Evolutionary conservation across 169 alveolate genomes (phyloP).

Genomic region (Theileria luwenshuni): DNA sequence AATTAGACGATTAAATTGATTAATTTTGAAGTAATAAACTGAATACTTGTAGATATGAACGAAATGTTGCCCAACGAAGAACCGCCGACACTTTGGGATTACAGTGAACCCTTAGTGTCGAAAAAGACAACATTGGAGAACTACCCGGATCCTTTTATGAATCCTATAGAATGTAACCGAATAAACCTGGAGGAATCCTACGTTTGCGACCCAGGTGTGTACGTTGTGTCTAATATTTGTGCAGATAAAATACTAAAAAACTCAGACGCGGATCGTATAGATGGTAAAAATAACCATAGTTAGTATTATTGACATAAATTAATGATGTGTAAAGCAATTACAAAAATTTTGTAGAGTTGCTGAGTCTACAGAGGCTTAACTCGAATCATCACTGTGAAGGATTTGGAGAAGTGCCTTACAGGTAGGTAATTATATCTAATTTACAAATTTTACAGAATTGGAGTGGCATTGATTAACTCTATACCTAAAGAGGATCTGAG

Average conservation of each 20-base stretch:
- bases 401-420: constrained; percentile 58
- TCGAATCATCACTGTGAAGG: constrained; percentile 69
- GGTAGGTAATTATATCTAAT: constrained; percentile 6
- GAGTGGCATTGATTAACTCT: constrained; percentile 59
- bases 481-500: constrained; percentile 49
- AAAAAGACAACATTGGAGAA: constrained; percentile 70
- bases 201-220: constrained; percentile 77
- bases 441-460: constrained; percentile 25
- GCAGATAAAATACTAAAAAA: constrained; percentile 47
- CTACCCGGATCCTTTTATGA: constrained; percentile 76
- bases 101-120: constrained; percentile 58
- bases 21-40: background rate
- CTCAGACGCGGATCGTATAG: constrained; percentile 66
- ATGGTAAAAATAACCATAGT: constrained; percentile 29
- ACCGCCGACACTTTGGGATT: constrained; percentile 65
- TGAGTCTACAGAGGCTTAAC: constrained; percentile 47
- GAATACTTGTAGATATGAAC: constrained; percentile 45
- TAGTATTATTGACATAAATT: background rate
- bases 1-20: background rate
- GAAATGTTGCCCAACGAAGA: constrained; percentile 67
- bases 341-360: constrained; percentile 21
- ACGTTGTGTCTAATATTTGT: background rate
- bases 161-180: constrained; percentile 74
- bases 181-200: constrained; percentile 68
- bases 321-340: background rate